Evolutionary conservation across 2,329 filamentous ascomycete species (phyloP).

Genomic region (Alternaria incomplexa): DNA sequence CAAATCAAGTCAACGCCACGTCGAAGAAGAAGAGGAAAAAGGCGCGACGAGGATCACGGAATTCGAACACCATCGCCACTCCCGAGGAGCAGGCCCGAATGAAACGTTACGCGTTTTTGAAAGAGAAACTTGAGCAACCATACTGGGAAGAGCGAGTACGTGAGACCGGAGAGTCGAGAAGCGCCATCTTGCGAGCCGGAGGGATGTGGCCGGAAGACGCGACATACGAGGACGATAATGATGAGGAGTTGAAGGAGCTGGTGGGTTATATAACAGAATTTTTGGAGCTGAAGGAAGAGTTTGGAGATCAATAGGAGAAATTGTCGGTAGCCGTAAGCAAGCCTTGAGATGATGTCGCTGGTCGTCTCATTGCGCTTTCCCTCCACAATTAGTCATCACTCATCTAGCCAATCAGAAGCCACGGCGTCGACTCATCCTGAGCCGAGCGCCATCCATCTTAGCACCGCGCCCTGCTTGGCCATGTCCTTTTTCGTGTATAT

Average conservation of each 20-base stretch:
- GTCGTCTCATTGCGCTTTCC: background rate
- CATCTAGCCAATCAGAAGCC: slow-evolving; percentile 10
- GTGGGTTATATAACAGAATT: background rate
- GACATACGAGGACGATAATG: background rate
- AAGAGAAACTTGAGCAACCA: background rate
- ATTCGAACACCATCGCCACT: background rate
- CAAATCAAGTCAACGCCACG: background rate
- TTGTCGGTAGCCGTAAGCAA: background rate
- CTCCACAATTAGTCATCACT: background rate
- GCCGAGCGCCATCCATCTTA: background rate
- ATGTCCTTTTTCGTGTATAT: background rate
- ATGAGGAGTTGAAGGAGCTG: background rate
- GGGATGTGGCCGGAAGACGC: background rate
- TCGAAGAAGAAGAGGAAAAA: background rate
- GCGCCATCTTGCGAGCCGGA: background rate
- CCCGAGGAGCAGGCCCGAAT: background rate
- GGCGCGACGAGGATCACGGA: background rate
- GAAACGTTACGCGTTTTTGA: background rate
- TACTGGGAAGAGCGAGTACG: background rate
- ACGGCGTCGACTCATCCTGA: slow-evolving; percentile 22
- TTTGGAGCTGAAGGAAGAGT: background rate
- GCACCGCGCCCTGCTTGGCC: background rate
- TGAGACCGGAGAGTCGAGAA: background rate
- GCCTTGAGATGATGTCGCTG: background rate
- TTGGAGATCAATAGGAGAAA: background rate